Base-by-base conservation (phyloP, 495 filamentous ascomycete species). In the Chaetomium fimeti region DNA sequence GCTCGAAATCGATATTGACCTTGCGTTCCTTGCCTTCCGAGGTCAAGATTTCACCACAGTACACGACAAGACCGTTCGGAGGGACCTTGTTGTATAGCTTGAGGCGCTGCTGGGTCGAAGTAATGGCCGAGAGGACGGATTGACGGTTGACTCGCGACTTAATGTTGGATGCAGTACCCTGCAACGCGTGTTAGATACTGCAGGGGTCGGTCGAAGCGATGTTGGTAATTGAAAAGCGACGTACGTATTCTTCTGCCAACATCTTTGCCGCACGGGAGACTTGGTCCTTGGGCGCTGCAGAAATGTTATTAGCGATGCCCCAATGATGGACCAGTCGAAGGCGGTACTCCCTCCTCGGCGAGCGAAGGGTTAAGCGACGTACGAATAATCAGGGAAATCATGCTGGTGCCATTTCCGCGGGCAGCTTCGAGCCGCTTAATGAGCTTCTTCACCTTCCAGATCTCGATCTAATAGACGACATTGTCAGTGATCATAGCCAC, bases 41-140 rank as follows among this genome's bases (percentile, higher is more conserved):
- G 18, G 94, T 98, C 81, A 98, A 92, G 76, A 98, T 97, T 96
- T 98, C 94, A 87, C 94, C 94, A 78, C 94, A 98, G 83, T 98
- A 98, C 63, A 98, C 89, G 57, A 98, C 94, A 57, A 98, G 81
- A 61, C 94, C 94, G 81, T 98, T 98, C 8, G 95, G 90, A 49
- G 94, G 94, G 52, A 98, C 94, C 78, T 96, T 97, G 79, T 91
- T 95, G 83, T 98, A 98, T 25, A 98, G 84, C 83, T 98, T 98
- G 60, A 98, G 88, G 75, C 93, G 88, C 82, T 98, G 94, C 81
- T 98, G 94, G 65, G 94, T 98, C 48, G 95, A 98, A 15, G 94
- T 98, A 76, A 98, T 98, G 72, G 94, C 94, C 11, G 93, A 97
- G 48, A 98, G 82, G 45, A 98, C 94, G 25, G 94, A 98, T 67